phyloP scores from a whole-genome alignment of 169 alveolate species.

The Perkinsus olseni region DNA sequence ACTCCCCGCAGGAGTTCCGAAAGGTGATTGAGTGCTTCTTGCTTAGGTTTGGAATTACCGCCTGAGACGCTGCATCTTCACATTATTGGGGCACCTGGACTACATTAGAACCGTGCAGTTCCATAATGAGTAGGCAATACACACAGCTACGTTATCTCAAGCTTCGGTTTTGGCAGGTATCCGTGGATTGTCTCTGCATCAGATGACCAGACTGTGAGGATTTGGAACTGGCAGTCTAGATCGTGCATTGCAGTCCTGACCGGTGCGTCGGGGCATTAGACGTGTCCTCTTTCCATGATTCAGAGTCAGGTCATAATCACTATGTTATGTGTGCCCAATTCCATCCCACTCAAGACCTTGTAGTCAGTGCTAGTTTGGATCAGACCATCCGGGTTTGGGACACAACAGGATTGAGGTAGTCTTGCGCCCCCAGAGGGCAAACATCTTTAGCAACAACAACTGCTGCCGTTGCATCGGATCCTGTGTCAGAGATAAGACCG shows the following conservation, averaged over 20 bases:
- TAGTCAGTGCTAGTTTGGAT: conserved; percentile 86
- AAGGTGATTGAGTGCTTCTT: background rate
- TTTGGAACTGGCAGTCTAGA: conserved; percentile 93
- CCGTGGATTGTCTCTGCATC: conserved; percentile 91
- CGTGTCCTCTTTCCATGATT: background rate
- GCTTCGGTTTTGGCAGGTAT: conserved; percentile 4
- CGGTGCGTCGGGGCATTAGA: background rate
- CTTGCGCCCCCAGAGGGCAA: background rate
- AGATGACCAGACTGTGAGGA: conserved; percentile 92
- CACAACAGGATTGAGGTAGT: conserved; percentile 69
- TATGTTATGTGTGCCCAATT: conserved; percentile 91
- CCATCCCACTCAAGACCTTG: conserved; percentile 85
- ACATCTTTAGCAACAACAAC: background rate
- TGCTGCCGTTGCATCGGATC: background rate
- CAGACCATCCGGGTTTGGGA: conserved; percentile 93
- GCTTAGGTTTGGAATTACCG: conserved; percentile 68
- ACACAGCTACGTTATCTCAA: no score
- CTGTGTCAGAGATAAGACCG: conserved; percentile 5
- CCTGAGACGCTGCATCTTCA: conserved; percentile 74
- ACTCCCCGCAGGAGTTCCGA: no score
- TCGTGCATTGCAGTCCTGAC: conserved; percentile 15
- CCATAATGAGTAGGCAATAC: conserved; percentile 71
- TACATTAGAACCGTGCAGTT: conserved; percentile 85
- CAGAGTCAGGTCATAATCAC: conserved; percentile 86
- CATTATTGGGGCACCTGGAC: conserved; percentile 88